These are phyloP conservation scores for Saccharomycopsis oosterbeekiorum DNA, from an alignment of 805 yeast species.

Conservation along the genomic window DNA sequence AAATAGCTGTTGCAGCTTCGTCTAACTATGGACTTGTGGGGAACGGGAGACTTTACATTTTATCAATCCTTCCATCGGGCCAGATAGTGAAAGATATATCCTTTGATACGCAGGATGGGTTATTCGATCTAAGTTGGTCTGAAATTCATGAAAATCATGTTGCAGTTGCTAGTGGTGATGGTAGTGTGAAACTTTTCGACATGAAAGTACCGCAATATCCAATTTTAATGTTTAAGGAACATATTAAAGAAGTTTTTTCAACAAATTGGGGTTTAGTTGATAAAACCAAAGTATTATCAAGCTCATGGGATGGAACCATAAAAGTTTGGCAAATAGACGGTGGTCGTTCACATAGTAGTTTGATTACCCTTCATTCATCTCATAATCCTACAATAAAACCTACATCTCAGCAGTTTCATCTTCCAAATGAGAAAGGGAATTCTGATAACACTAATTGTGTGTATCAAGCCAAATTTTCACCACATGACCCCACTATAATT, in stretches of 20 bases:
- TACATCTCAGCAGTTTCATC: slow-evolving; percentile 16
- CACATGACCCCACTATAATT: slow-evolving; percentile 66
- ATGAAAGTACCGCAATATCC: slow-evolving; percentile 58
- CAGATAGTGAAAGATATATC: slow-evolving; percentile 39
- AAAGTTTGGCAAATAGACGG: slow-evolving; percentile 47
- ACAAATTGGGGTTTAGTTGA: slow-evolving; percentile 67
- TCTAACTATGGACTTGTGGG: slow-evolving; percentile 94
- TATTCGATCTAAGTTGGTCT: slow-evolving; percentile 84
- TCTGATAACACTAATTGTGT: slow-evolving; percentile 45
- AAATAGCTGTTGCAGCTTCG: slow-evolving; percentile 80
- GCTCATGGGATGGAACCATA: slow-evolving; percentile 89
- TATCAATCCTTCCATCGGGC: slow-evolving; percentile 63
- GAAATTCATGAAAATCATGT: slow-evolving; percentile 85
- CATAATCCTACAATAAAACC: slow-evolving; percentile 19
- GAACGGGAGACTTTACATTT: slow-evolving; percentile 70
- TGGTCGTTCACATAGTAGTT: slow-evolving; percentile 39
- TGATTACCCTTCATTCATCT: slow-evolving; percentile 39
- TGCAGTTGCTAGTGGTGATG: slow-evolving; percentile 82
- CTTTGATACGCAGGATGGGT: slow-evolving; percentile 90
- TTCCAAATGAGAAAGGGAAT: slow-evolving; percentile 17
- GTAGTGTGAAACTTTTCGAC: slow-evolving; percentile 76
- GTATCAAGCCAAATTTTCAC: slow-evolving; percentile 75
- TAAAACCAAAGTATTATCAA: slow-evolving; percentile 57
- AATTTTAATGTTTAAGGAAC: slow-evolving; percentile 67
- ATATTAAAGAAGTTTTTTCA: slow-evolving; percentile 62